phyloP scores from a whole-genome alignment of 768 basidiomycete genomes.

The Botryobasidium botryosum region DNA sequence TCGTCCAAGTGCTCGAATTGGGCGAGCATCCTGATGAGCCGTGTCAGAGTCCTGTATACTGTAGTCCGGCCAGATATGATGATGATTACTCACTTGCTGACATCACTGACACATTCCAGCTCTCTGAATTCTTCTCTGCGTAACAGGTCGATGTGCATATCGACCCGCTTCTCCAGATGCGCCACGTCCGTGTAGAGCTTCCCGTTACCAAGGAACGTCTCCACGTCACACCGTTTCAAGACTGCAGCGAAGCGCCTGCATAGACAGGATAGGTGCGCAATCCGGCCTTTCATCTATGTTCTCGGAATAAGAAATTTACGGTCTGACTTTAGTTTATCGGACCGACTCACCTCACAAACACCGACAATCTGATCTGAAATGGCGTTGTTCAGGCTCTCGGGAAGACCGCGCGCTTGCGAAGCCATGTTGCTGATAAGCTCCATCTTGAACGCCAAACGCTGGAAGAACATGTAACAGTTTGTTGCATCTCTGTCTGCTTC shows the following conservation, averaged over 20 bases:
- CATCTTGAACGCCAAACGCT: conserved; percentile 68
- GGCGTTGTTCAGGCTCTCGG: conserved; percentile 65
- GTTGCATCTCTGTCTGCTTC: conserved; percentile 83
- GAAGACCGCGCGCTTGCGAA: conserved; percentile 66
- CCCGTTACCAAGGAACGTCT: conserved; percentile 73
- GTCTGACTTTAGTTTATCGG: too few species aligned
- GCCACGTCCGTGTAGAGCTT: conserved; percentile 69
- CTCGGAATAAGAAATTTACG: too few species aligned
- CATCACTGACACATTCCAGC: conserved; percentile 81
- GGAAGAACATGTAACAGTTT: conserved; percentile 83
- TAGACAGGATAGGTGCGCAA: conserved; percentile 61
- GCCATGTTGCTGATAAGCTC: conserved; percentile 74
- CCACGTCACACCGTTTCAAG: conserved; percentile 62
- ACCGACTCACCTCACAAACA: conserved; percentile 65
- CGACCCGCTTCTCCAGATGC: conserved; percentile 79
- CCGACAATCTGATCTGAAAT: conserved; percentile 78
- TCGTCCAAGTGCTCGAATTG: conserved; percentile 89
- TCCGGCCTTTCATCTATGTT: conserved; percentile 67
- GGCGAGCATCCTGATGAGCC: conserved; percentile 54
- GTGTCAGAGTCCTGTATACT: not conserved
- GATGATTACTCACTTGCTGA: conserved; percentile 50
- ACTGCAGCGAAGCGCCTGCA: conserved; percentile 84
- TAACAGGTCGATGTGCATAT: conserved; percentile 76
- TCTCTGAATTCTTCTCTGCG: conserved; percentile 83
- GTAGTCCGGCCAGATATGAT: not conserved